Conservation (phyloP, 1,284 basidiomycete species). For the Puccinia horiana region DNA sequence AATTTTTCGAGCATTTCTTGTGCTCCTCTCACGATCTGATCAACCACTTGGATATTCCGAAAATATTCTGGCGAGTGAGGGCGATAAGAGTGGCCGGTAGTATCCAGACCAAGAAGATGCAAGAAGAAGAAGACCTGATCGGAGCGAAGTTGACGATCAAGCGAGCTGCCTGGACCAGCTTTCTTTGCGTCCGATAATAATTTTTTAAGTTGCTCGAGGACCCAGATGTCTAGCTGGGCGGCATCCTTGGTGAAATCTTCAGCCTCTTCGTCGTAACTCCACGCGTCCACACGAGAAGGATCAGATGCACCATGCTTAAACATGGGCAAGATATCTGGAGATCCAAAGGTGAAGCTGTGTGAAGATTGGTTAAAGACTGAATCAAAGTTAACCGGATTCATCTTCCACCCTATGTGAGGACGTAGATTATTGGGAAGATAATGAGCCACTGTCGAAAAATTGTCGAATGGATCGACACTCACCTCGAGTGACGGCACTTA, state of each 20-base stretch:
- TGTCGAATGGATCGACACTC: slow-evolving; percentile 49
- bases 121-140: slow-evolving; percentile 71
- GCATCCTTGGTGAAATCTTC: slow-evolving; percentile 89
- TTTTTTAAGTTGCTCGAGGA: slow-evolving; percentile 67
- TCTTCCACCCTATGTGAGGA: slow-evolving; percentile 72
- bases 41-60: slow-evolving; percentile 78
- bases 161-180: slow-evolving; percentile 34
- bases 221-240: slow-evolving; percentile 76
- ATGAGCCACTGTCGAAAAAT: background rate
- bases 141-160: slow-evolving; percentile 39
- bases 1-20: slow-evolving; percentile 69
- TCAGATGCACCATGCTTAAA: slow-evolving; percentile 70
- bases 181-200: slow-evolving; percentile 68
- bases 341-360: slow-evolving; percentile 78
- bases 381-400: slow-evolving; percentile 85
- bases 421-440: slow-evolving; percentile 30
- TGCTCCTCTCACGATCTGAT: slow-evolving; percentile 71
- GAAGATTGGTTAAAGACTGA: slow-evolving; percentile 83
- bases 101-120: slow-evolving; percentile 81
- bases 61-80: slow-evolving; percentile 88
- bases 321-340: slow-evolving; percentile 87
- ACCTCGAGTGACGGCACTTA: slow-evolving; percentile 82
- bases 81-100: slow-evolving; percentile 81
- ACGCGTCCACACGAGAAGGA: slow-evolving; percentile 65
- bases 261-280: slow-evolving; percentile 74